Evolutionary conservation across 2,329 filamentous ascomycete genomes (phyloP), one percentile per base, ranked within the genome.

Genomic region (Diaporthe helianthi): DNA sequence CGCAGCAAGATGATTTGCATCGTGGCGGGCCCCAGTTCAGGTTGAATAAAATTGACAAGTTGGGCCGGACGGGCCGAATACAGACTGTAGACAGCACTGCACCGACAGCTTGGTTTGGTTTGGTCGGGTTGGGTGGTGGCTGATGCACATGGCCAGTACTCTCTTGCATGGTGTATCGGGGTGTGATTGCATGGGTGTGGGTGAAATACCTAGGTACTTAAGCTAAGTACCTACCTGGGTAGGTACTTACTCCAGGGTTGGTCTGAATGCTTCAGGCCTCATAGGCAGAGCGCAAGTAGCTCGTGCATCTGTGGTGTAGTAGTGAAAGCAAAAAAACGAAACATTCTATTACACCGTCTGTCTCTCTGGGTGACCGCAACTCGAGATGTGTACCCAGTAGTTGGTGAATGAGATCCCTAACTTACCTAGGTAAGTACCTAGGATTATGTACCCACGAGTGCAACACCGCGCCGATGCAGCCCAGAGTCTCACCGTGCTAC

Each of bases 401-500:
- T n/a, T n/a, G n/a, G 19, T 1, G 58, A 44, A 41, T 19, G 33
- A 63, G 58, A 33, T 60, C 54, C n/a, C n/a, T n/a, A n/a, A n/a
- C n/a, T n/a, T 58, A 41, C 33, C 13, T 33, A 33, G 9, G 7
- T 33, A 8, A 6, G 7, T 33, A 33, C 31, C 33, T 38, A n/a
- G n/a, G n/a, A n/a, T n/a, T n/a, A n/a, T n/a, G n/a, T n/a, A 3
- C 36, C 36, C 31, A 36, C n/a, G 19, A 61, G 9, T 61, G 58
- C 58, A 49, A 63, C 58, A 29, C 58, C 58, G 41, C 55, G 26
- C 47, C 41, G 5, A 29, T 36, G 58, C 44, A 63, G 47, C 26
- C 41, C n/a, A 63, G 19, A 63, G 58, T 63, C 58, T 63, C 58
- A 63, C 58, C 22, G 58, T 63, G 58, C 26, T 26, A 49, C 58